phyloP scores from a whole-genome alignment of 805 yeast genomes.

The Scheffersomyces coipomensis region DNA sequence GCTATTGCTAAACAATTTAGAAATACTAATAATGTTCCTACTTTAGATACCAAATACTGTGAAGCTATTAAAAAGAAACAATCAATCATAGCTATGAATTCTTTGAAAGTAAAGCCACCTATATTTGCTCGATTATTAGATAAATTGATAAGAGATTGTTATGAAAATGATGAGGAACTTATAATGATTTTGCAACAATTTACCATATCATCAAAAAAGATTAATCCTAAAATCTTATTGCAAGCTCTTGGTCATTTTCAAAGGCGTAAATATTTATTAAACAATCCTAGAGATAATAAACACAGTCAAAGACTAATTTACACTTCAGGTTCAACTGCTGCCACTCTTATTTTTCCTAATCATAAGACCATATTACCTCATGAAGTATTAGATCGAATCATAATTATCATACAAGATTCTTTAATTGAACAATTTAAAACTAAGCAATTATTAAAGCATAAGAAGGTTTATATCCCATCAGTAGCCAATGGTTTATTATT shows the following conservation, averaged over 20 bases:
- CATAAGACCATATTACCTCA: not conserved
- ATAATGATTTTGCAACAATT: slow-evolving; percentile 1
- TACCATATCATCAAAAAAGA: not conserved
- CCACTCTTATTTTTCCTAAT: not conserved
- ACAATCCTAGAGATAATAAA: not conserved
- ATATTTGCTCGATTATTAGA: slow-evolving; percentile 8
- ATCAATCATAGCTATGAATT: not conserved
- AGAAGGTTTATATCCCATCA: slow-evolving; percentile 3
- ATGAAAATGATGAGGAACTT: not conserved
- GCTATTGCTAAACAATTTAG: slow-evolving; percentile 6
- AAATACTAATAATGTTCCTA: slow-evolving; percentile 8
- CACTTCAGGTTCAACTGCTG: slow-evolving; percentile 1
- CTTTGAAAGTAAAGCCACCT: slow-evolving; percentile 5
- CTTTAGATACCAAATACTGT: slow-evolving; percentile 4
- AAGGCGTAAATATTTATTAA: slow-evolving; percentile 1
- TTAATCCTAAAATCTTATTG: slow-evolving; percentile 7
- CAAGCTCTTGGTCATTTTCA: slow-evolving; percentile 9
- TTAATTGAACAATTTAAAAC: slow-evolving; percentile 1
- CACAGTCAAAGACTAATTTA: slow-evolving; percentile 2
- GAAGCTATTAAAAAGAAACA: slow-evolving; percentile 7
- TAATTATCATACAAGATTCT: not conserved
- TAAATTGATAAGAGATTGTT: slow-evolving; percentile 7
- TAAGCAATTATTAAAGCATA: not conserved
- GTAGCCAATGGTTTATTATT: slow-evolving; percentile 2
- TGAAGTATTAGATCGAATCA: not conserved